Evolutionary conservation across 2,329 filamentous ascomycete species (phyloP), one percentile per base, ranked within the genome.

Genomic region (Botrytis sinoallii): DNA sequence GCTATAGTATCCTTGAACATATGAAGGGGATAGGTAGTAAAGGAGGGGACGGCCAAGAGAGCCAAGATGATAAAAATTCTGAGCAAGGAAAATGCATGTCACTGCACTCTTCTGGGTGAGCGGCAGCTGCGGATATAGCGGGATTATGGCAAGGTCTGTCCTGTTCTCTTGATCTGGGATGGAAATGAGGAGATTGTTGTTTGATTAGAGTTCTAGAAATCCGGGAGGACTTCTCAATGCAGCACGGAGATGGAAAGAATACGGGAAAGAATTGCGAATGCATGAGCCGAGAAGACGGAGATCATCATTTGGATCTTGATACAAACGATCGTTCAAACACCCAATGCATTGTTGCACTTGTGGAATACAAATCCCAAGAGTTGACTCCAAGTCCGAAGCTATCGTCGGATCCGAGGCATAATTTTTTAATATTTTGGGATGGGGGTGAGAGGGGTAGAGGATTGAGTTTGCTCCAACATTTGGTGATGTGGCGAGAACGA

Each of bases 251-350:
- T 42, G 22, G 66, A 32, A 69, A 57, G 52, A 12, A 69, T 69
- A 57, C 66, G 48, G 48, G n/a, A 67, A 32, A 29, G n/a, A 42
- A 57, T 44, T 25, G 66, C 66, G 66, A 57, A 57, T 57, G 35
- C 20, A 57, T 22, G 35, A 29, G 46, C 46, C 52, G 52, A 69
- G 64, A 48, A 69, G 65, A 40, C 32, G 65, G 46, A 67, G 38
- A 69, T 69, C 48, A 69, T 69, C 48, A 29, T 69, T n/a, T 69
- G n/a, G 38, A 69, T n/a, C 35, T 69, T 57, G 38, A 29, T 16
- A 32, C 66, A 68, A 55, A 29, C 65, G 14, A 68, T 42, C 35
- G 48, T 68, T 68, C 48, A 55, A 42, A 42, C 29, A 46, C 5
- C 42, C 7, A 66, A 35, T 18, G 63, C n/a, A 55, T n/a, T 44